Base-by-base conservation (phyloP, 169 alveolate genomes). In the Eimeria praecox region DNA sequence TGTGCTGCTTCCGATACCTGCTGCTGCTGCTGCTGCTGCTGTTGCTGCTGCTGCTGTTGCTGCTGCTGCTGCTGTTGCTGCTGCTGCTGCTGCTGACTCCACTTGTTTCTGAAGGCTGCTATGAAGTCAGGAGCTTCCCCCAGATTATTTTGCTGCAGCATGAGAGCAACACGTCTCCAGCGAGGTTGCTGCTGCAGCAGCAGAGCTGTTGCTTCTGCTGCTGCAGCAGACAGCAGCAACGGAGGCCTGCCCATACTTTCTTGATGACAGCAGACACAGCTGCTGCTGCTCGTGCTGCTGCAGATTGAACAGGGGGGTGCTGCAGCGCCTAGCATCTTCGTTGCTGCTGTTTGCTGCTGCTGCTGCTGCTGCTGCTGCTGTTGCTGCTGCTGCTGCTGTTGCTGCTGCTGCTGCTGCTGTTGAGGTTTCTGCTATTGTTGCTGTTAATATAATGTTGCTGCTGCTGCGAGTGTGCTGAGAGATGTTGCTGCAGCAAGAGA, bases 251-350 rank as follows among this genome's bases (percentile, higher is more conserved):
- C 22, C 69, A 59, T 20, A 22, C n/a, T 14, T 12, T 4, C 52
- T 49, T 82, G 90, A 14, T 38, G 90, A 49, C 90, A 22, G 90
- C 87, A 22, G 59, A n/a, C 33, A 33, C 87, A 35, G 59, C 87
- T 77, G 87, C 87, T 77, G 87, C 87, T 14, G 30, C 87, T 77
- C 20, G 56, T 42, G 87, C 87, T 42, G 87, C 69, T 59, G 69
- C 69, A 59, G 0, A 59, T 22, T 59, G 69, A 59, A 59, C 69
- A 59, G n/a, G 5, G 5, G 69, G 0, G 30, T 59, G 69, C 69
- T 59, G 69, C 69, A 18, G 69, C 69, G 12, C 69, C 69, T n/a
- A 22, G 30, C 69, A 59, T 59, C 69, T 59, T 59, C 22, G 69
- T 44, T 69, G 80, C 80, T 69, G 80, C 80, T 4, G 80, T 44